Base-by-base conservation (phyloP, 352 stramenopile genomes). In the Globisporangium recalcitrans region DNA sequence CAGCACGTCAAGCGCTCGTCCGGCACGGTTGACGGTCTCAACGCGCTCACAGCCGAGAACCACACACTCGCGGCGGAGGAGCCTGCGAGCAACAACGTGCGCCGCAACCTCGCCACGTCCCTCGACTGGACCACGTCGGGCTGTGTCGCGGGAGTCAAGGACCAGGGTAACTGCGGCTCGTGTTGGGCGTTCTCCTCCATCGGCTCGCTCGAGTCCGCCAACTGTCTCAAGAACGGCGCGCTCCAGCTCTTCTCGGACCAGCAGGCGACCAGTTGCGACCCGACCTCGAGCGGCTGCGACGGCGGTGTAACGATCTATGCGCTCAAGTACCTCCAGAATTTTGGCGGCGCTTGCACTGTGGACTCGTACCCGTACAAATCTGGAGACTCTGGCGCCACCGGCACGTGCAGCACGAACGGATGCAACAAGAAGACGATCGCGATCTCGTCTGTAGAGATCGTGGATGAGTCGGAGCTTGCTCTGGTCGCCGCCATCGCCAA, bases 141-240 rank as follows among this genome's bases (percentile, higher is more conserved):
- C 11, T 46, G 38, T 46, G 6, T 46, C 38, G 21, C 32, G 16
- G 10, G 14, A 10, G 22, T 98, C 11, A 97, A 98, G 57, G 92
- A 99, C 74, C 97, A 99, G 74, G 97, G 93, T 8, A 62, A 88
- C 6, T 99, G 97, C 71, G 97, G 97, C 36, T 98, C 91, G 24
- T 99, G 97, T 78, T 99, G 97, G 96, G 92, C 93, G 0, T 99
- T 99, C 73, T 96, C 95, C 2, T 90, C 94, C 0, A 81, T 96
- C 1, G 93, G 90, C 32, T 86, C 85, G 19, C 75, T 98, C 7
- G 48, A 54, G 10, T 34, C 24, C 21, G 48, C 48, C 21, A 21
- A 5, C 21, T 54, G 93, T 16, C 98, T 46, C 16, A 46, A 46
- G 16, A 46, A 1, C 2, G 38, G 38, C 7, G 8, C 1, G 5